Evolutionary conservation across 768 basidiomycete genomes (phyloP).

Genomic region (Russula compacta): DNA sequence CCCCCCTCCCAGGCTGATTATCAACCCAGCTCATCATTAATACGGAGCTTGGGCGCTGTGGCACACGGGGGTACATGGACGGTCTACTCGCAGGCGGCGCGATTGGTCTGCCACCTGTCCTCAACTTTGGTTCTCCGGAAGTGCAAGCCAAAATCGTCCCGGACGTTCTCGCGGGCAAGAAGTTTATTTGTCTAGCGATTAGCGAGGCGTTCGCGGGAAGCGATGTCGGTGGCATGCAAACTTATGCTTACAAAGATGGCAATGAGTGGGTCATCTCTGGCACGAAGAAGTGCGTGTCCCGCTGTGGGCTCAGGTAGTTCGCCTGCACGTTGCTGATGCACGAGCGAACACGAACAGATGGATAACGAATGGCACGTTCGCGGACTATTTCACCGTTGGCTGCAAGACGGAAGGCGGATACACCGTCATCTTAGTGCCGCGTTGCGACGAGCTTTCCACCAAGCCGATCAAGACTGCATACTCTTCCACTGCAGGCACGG

Average conservation of each 20-base stretch:
- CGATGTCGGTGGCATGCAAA: conserved; percentile 78
- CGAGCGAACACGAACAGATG: conserved; percentile 45
- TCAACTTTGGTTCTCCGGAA: conserved; percentile 79
- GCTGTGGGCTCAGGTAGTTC: not conserved
- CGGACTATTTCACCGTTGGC: conserved; percentile 77
- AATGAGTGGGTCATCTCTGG: conserved; percentile 84
- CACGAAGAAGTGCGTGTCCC: conserved; percentile 67
- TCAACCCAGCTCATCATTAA: conserved; percentile 57
- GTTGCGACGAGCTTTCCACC: conserved; percentile 66
- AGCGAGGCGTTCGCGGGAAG: conserved; percentile 91
- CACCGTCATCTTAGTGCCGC: conserved; percentile 66
- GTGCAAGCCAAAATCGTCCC: conserved; percentile 62
- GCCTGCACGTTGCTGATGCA: not conserved
- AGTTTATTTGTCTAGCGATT: conserved; percentile 84
- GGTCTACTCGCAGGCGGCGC: conserved; percentile 75
- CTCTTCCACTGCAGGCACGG: conserved; percentile 85
- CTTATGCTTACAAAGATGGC: conserved; percentile 77
- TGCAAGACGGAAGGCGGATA: conserved; percentile 68
- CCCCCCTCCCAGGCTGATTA: not conserved
- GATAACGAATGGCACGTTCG: conserved; percentile 84
- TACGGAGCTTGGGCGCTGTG: conserved; percentile 74
- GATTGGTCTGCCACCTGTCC: conserved; percentile 81
- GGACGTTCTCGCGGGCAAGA: conserved; percentile 66
- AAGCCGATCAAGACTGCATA: conserved; percentile 90
- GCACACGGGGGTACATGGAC: conserved; percentile 81